Base-by-base conservation (phyloP, 768 basidiomycete species). In the Pleurotus tuoliensis region DNA sequence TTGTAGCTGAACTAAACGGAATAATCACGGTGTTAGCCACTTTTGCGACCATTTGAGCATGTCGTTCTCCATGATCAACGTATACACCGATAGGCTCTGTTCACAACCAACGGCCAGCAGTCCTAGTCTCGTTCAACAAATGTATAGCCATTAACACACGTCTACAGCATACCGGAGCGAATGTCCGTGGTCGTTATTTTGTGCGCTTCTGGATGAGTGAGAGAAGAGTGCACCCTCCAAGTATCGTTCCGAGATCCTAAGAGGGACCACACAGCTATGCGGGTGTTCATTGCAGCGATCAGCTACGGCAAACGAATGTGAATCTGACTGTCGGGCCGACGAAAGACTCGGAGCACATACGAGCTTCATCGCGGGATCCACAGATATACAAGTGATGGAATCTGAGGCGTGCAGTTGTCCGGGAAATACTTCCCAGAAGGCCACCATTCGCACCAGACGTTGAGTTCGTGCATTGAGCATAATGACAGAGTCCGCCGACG, bases 191-290 rank as follows among this genome's bases (percentile, higher is more conserved):
- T 72, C 4, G 83, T 85, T 20, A 92, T 76, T 4, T 65, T 55
- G 50, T 81, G 76, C 20, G 70, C 74, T 45, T 82, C 77, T 1
- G 84, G 80, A 44, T 91, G 78, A n/a, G 80, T 63, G 4, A 94
- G 77, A 16, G 90, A 88, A 2, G 92, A 93, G 66, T 94, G 92
- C 6, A 94, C 80, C 34, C 85, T 80, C 90, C 90, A 94, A 5
- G 76, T 75, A 62, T 83, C 78, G 38, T 81, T 73, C 58, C 82
- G 79, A 13, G 79, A 76, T 39, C 81, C 85, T 20, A 88, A 89
- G 46, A 89, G 77, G n/a, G 80, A 81, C 92, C 92, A 94, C 38
- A 83, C 83, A 48, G 88, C 91, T 47, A 94, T 73, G 52, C 82
- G 82, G 43, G 77, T 74, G 62, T 80, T 81, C 67, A 84, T 81